Evolutionary conservation across 2,329 filamentous ascomycete genomes (phyloP), one percentile per base, ranked within the genome.

Genomic region (Plenodomus biglobosus): DNA sequence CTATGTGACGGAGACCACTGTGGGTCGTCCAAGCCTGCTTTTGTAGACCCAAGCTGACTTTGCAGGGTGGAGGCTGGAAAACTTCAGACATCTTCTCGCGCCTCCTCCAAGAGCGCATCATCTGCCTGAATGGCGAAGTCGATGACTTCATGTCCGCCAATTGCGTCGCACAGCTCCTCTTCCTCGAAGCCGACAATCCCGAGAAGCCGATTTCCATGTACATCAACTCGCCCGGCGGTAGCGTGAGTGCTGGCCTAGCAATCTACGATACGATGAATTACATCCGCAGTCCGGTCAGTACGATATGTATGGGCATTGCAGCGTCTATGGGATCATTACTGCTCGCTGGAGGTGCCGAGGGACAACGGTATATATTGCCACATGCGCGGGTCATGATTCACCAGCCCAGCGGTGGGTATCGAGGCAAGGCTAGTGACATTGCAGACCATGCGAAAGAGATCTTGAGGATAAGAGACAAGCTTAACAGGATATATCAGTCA

Each of bases 181-280:
- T 92, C 82, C 90, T 99, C 72, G 95, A 99, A 79, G 94, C 92
- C 64, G 94, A 99, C 68, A 90, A 90, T 66, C 92, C 92, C 3
- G 85, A 95, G 46, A 96, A 96, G 72, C 88, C 91, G 11, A 97
- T 99, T 58, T 94, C 89, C 43, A 88, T 99, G 72, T 99, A 99
- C 74, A 99, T 99, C 73, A 96, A 99, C 76, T 95, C 90, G 0
- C 92, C 92, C 0, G 94, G 94, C 41, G 94, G 94, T 46, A 92
- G 88, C 36, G 92, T 99, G 35, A 92, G 88, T 53, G 92, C 94
- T 49, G 79, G 79, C 2, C 77, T 86, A 51, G 92, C 94, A 20
- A 97, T 99, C 65, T 99, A 99, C 79, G 94, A 99, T 71, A 99
- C 94, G 11, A 97, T 99, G 92, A 85, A 87, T 61, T 99, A 99